These are phyloP conservation scores for Musa beccarii DNA, from an alignment of 176 grass and related monocot species.

Conservation along the genomic window DNA sequence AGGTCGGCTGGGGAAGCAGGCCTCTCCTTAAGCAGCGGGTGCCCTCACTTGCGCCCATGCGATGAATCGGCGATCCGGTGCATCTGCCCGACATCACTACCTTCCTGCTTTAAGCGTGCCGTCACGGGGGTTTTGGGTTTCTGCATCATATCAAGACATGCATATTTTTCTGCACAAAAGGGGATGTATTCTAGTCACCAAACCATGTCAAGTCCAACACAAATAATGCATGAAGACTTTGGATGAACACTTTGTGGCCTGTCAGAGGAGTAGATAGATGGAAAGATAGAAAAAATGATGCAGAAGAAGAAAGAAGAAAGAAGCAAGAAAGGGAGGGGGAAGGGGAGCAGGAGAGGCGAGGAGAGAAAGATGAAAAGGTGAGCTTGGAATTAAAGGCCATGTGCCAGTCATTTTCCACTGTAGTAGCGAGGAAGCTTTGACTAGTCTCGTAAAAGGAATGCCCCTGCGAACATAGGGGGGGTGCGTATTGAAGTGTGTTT, in stretches of 20 bases:
- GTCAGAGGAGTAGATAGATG: background rate
- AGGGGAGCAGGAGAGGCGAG: background rate
- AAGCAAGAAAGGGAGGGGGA: background rate
- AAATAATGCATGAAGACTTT: background rate
- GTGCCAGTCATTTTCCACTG: slow-evolving; percentile 10
- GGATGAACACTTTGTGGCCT: slow-evolving; percentile 1
- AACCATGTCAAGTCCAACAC: background rate
- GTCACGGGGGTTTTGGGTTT: background rate
- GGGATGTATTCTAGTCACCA: slow-evolving; percentile 9
- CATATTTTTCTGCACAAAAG: background rate
- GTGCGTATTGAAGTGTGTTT: background rate
- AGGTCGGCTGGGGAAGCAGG: background rate
- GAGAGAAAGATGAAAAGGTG: background rate
- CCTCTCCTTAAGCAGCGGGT: background rate
- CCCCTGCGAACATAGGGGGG: background rate
- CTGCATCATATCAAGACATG: slow-evolving; percentile 8
- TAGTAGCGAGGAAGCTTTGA: slow-evolving; percentile 5
- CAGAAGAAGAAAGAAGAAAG: background rate
- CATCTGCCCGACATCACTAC: background rate
- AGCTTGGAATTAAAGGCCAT: slow-evolving; percentile 17
- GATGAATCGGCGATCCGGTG: background rate
- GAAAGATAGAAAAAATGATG: too few relatives aligned
- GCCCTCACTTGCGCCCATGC: background rate
- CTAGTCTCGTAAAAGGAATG: slow-evolving; percentile 1
- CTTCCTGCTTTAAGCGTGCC: background rate